These are phyloP conservation scores for Leersia perrieri DNA, from an alignment of 176 grass and related monocot genomes.

Conservation along the genomic window DNA sequence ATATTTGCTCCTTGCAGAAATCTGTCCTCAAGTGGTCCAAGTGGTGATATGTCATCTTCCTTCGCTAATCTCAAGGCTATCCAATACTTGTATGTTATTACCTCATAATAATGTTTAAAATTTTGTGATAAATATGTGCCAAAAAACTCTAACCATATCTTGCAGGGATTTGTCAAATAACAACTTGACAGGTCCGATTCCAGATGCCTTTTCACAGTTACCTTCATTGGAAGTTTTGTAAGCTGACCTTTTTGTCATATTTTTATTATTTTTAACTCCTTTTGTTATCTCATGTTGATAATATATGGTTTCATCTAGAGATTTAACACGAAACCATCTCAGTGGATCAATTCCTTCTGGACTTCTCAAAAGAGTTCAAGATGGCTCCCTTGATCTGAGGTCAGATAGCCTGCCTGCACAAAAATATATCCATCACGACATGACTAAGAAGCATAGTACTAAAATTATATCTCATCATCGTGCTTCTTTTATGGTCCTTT, in stretches of 20 bases:
- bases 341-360: constrained; percentile 42
- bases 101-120: too few species aligned
- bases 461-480: background rate
- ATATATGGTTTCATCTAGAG: constrained; percentile 42
- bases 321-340: constrained; percentile 55
- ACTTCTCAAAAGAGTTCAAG: constrained; percentile 39
- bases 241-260: too few species aligned
- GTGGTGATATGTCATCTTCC: constrained; percentile 37
- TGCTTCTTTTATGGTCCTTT: background rate
- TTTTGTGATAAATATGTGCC: too few species aligned
- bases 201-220: constrained; percentile 41
- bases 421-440: background rate
- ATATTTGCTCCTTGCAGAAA: constrained; percentile 32
- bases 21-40: constrained; percentile 42
- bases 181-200: constrained; percentile 55
- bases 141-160: too few species aligned
- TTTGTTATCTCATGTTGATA: background rate
- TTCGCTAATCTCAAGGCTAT: constrained; percentile 40
- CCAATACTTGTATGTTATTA: constrained; percentile 43
- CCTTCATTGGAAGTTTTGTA: constrained; percentile 47
- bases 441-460: too few species aligned
- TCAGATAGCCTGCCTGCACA: background rate
- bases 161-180: constrained; percentile 73
- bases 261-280: too few species aligned
- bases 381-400: constrained; percentile 47